phyloP scores from a whole-genome alignment of 2,329 filamentous ascomycete genomes.

The Sporothrix dimorphospora region DNA sequence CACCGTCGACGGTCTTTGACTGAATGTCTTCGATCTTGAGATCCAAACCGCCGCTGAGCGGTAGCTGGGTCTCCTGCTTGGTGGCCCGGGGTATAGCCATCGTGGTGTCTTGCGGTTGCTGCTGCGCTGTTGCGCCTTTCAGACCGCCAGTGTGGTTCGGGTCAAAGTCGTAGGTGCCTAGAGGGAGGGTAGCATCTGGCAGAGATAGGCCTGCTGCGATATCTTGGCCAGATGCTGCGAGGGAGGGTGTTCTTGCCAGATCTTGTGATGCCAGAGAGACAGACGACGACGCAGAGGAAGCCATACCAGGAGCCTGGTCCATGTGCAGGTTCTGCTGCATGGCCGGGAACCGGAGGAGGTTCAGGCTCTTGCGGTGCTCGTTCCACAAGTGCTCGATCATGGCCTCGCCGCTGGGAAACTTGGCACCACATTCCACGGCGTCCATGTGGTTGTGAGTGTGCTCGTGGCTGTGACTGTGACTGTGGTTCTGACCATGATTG shows the following conservation, averaged over 20 bases:
- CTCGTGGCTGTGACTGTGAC: slow-evolving; percentile 6
- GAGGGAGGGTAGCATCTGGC: neutral
- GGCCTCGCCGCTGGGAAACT: slow-evolving; percentile 33
- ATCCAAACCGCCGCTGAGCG: neutral
- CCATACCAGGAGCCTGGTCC: slow-evolving; percentile 22
- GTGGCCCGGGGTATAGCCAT: neutral
- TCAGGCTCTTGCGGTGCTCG: slow-evolving; percentile 30
- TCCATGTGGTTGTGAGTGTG: slow-evolving; percentile 15
- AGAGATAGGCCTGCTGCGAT: neutral
- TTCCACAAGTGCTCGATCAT: slow-evolving; percentile 35
- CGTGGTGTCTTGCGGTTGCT: neutral
- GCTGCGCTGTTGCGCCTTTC: neutral
- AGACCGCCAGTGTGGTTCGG: neutral
- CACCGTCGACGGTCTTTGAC: neutral
- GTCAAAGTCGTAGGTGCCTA: slow-evolving; percentile 11
- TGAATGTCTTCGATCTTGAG: neutral
- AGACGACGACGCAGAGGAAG: slow-evolving; percentile 21
- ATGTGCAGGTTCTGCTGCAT: slow-evolving; percentile 14
- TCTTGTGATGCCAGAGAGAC: slow-evolving; percentile 29
- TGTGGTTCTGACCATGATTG: slow-evolving; percentile 14
- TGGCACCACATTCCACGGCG: slow-evolving; percentile 33
- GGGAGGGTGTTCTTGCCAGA: slow-evolving; percentile 23
- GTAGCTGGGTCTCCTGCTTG: neutral
- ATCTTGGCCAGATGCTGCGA: slow-evolving; percentile 8
- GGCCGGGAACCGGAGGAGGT: slow-evolving; percentile 11